Evolutionary conservation across 129 eudicot genomes (phyloP), one percentile per base, ranked within the genome.

Genomic region (Artemisia argyi): DNA sequence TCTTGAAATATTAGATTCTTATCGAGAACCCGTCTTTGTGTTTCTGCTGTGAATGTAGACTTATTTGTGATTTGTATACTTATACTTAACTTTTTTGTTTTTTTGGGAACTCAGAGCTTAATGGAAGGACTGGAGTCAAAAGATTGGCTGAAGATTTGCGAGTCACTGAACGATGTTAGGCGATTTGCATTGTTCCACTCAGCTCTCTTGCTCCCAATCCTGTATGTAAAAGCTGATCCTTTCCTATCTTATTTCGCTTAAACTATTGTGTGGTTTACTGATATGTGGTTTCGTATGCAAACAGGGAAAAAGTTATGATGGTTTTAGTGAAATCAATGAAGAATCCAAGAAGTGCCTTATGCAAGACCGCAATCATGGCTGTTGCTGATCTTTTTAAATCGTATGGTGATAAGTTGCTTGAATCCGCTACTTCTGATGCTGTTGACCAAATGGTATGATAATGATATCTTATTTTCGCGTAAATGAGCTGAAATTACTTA

Each of bases 321-420:
- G 77, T 90, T 73, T 68, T 86, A 74, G 96, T 90, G 61, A 95
- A 90, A 82, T 70, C 99, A 47, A 90, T 90, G 86, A 95, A 95
- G 87, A 95, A 90, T 70, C 99, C 99, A 58, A 90, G 99, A 83
- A 95, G 99, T 80, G 97, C 99, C 49, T 59, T 95, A 65, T 76
- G 87, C 83, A 95, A 95, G 81, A 95, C 99, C 35, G 80, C 99
- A 15, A 88, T 95, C 73, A 86, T 95, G 97, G 94, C 99, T 84
- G 81, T 90, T 35, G 72, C 97, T 69, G 99, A 95, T 83, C 64
- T 90, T 28, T 95, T 86, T 69, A 81, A 78, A 69, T 85, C 91
- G 5, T 90, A 81, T 76, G 96, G 94, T 55, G 97, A 86, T 81
- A 84, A 83, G 75, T 73, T 95, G 79, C 83, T 95, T 28, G 96